Conservation (phyloP, 257 asterid genomes). For the Striga asiatica region DNA sequence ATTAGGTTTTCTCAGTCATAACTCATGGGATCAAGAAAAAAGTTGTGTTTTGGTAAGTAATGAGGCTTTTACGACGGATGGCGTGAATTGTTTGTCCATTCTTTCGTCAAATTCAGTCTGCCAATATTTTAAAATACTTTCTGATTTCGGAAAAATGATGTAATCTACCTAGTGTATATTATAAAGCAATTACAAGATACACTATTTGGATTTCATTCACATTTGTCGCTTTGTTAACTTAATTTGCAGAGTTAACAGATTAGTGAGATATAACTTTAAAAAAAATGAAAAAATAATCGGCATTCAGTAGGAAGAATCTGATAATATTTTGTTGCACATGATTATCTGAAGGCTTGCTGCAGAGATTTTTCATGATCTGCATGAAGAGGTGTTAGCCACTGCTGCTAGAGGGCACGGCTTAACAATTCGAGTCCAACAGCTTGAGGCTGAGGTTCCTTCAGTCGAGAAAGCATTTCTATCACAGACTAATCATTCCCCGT, state of each 20-base stretch:
- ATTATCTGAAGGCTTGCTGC: slow-evolving; percentile 79
- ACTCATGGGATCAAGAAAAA: neutral
- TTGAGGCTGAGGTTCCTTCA: slow-evolving; percentile 69
- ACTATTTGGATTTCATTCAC: neutral
- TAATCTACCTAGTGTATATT: neutral
- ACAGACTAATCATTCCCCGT: slow-evolving; percentile 73
- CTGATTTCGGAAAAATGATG: neutral
- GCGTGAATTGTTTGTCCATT: neutral
- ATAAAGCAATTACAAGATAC: neutral
- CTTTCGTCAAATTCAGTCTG: neutral
- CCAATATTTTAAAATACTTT: neutral
- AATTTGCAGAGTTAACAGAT: too few species aligned
- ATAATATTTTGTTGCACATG: slow-evolving; percentile 24
- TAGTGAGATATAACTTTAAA: too few species aligned
- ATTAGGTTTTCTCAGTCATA: neutral
- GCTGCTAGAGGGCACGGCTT: slow-evolving; percentile 82
- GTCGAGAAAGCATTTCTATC: slow-evolving; percentile 82
- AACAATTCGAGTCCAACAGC: slow-evolving; percentile 76
- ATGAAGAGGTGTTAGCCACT: slow-evolving; percentile 83
- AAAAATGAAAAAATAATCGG: neutral
- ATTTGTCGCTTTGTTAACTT: neutral
- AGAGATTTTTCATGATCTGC: slow-evolving; percentile 76
- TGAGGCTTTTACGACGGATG: neutral
- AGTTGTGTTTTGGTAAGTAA: neutral
- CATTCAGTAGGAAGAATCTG: slow-evolving; percentile 8